A percentile compares a stretch with the other conserved stretches of the same genome.
These are phyloP conservation scores for Pseudogymnoascus sp. DNA, from an alignment of 2,329 filamentous ascomycete genomes.

Conservation along the genomic window DNA sequence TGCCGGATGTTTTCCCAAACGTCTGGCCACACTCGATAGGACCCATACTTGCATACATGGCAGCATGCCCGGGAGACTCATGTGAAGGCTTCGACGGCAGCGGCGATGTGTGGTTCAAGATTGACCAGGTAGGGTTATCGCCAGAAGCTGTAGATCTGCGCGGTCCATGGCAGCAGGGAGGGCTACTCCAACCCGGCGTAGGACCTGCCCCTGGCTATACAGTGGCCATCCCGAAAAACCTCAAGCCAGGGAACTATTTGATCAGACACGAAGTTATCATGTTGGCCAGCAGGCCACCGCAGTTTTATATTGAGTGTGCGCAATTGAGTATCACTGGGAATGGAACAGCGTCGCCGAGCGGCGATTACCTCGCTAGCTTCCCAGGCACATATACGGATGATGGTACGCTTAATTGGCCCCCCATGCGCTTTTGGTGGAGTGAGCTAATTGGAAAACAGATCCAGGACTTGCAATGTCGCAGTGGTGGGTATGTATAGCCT, in stretches of 20 bases:
- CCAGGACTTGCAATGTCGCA: constrained; percentile 10
- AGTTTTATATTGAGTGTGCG: constrained; percentile 12
- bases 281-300: constrained; percentile 9
- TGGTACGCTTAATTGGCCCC: background rate
- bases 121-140: constrained; percentile 10
- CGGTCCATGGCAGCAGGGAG: constrained; percentile 10
- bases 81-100: constrained; percentile 11
- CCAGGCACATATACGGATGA: constrained; percentile 7
- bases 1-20: background rate
- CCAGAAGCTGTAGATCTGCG: constrained; percentile 8
- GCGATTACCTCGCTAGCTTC: constrained; percentile 9
- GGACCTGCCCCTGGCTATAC: background rate
- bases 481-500: constrained; percentile 4
- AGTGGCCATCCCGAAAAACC: constrained; percentile 10
- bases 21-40: constrained; percentile 9
- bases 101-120: constrained; percentile 15
- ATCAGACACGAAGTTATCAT: constrained; percentile 13
- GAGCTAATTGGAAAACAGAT: constrained; percentile 4
- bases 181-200: background rate
- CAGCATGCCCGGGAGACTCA: constrained; percentile 11
- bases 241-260: constrained; percentile 11
- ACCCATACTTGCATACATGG: constrained; percentile 13
- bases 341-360: constrained; percentile 2
- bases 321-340: constrained; percentile 8
- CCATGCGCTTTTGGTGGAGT: background rate